phyloP scores from a whole-genome alignment of 1,284 basidiomycete genomes.

The Stereum hirsutum region DNA sequence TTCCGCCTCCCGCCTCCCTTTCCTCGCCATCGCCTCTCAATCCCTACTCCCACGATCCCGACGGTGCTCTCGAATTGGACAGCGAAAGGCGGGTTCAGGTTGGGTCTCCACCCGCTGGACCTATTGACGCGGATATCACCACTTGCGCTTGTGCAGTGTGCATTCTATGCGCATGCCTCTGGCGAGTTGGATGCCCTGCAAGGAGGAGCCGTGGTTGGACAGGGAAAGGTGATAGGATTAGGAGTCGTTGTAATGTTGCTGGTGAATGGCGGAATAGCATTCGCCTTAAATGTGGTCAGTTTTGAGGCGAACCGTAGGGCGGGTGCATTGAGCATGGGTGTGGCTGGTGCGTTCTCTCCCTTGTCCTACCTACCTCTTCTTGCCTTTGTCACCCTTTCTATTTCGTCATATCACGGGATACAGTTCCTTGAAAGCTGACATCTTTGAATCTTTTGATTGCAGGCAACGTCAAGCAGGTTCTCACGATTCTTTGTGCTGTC shows the following conservation, averaged over 20 bases:
- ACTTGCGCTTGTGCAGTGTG: conserved; percentile 81
- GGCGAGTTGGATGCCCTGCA: conserved; percentile 69
- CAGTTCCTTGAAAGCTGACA: conserved; percentile 1
- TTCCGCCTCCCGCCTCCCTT: conserved; percentile 10
- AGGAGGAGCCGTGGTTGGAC: conserved; percentile 37
- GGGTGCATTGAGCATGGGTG: conserved; percentile 81
- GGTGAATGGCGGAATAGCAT: conserved; percentile 80
- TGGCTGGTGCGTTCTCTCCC: conserved; percentile 53
- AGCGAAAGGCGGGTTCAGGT: conserved; percentile 27
- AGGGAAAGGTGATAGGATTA: too few relatives aligned
- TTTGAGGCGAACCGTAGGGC: conserved; percentile 89
- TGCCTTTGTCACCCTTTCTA: too few relatives aligned
- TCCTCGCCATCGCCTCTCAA: conserved; percentile 7
- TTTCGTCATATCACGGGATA: too few relatives aligned
- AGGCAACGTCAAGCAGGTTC: conserved; percentile 92
- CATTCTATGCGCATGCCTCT: conserved; percentile 62
- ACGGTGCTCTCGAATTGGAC: conserved; percentile 13
- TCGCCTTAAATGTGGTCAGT: conserved; percentile 85
- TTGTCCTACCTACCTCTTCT: too few relatives aligned
- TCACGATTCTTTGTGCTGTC: conserved; percentile 83
- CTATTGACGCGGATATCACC: conserved; percentile 81
- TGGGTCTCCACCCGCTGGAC: conserved; percentile 75
- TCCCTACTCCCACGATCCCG: conserved; percentile 12
- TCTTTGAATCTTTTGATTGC: conserved; percentile 6
- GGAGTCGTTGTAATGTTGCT: conserved; percentile 51